Evolutionary conservation across 495 filamentous ascomycete genomes (phyloP), one percentile per base, ranked within the genome.

Genomic region (Daldinia childiae): DNA sequence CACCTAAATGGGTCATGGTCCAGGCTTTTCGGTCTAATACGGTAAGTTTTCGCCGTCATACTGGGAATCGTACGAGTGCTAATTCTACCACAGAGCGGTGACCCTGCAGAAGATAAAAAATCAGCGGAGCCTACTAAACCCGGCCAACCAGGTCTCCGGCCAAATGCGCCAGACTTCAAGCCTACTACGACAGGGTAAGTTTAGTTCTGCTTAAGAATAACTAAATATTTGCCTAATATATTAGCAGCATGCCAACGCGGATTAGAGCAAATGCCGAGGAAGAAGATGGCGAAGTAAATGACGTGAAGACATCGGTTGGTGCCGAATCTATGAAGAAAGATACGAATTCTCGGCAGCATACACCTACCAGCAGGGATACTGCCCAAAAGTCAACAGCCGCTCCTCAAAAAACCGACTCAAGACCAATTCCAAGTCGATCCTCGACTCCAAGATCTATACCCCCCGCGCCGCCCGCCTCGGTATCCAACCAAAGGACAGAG

Each of bases 1-100:
- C 93, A 74, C 88, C 90, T 73, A 87, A 88, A 69, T 98, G 93
- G 95, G 84, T 97, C 52, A 86, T 96, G 73, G 91, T 93, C 27
- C 92, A 95, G 74, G 91, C 90, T 24, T 97, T 97, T 76, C 78
- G 83, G 24, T 79, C 82, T 29, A 84, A 82, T 62, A 78, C 79
- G 39, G 83, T 86, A 79, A 74, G 85, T 80, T 21, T 73, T 81
- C 80, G 41, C 69, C 77, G 36, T 72, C 76, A 41, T 75, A 66
- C 60, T 65, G 68, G 43, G 58, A 32, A 15, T 55, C 9, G 58
- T 30, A 38, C 51, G 34, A 3, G 54, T 55, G 26, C 77, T 80
- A 71, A 77, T 43, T 70, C 32, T 58, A 26, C 69, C 55, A 50
- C 62, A 83, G 81, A 81, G 78, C 51, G 76, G 75, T 12, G 81